Evolutionary conservation across 2,329 filamentous ascomycete genomes (phyloP).

Genomic region (Xylaria sp.): DNA sequence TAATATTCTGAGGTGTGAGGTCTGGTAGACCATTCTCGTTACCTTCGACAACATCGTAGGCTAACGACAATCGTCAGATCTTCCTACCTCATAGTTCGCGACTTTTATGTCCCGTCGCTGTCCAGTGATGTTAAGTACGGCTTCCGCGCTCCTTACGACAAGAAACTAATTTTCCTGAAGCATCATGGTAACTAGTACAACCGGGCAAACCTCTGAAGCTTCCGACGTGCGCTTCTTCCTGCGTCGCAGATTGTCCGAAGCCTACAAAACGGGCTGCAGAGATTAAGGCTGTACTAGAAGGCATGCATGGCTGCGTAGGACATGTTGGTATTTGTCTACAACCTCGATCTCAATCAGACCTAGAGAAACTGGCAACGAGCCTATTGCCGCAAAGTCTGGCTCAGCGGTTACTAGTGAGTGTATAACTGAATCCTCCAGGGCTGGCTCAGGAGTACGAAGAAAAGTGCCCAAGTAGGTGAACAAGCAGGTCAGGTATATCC

Average conservation of each 20-base stretch:
- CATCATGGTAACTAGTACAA: slow-evolving; percentile 15
- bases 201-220: slow-evolving; percentile 25
- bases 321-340: slow-evolving; percentile 11
- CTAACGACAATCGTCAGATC: slow-evolving; percentile 7
- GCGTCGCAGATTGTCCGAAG: slow-evolving; percentile 25
- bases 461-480: slow-evolving; percentile 13
- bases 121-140: slow-evolving; percentile 17
- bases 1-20: slow-evolving; percentile 2
- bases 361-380: slow-evolving; percentile 5
- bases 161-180: slow-evolving; percentile 16
- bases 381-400: not conserved
- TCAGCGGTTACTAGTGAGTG: slow-evolving; percentile 11
- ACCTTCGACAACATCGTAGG: slow-evolving; percentile 22
- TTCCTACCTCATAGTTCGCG: not conserved
- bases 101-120: slow-evolving; percentile 18
- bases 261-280: slow-evolving; percentile 21
- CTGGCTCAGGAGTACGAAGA: not conserved
- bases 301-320: slow-evolving; percentile 17
- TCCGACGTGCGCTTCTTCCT: slow-evolving; percentile 24
- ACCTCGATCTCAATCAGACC: slow-evolving; percentile 12
- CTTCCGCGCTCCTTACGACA: slow-evolving; percentile 18
- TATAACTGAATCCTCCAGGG: not conserved
- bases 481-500: slow-evolving; percentile 22
- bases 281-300: slow-evolving; percentile 13
- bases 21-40: slow-evolving; percentile 13